phyloP scores from a whole-genome alignment of 2,329 filamentous ascomycete species.

The Colletotrichum sp. region DNA sequence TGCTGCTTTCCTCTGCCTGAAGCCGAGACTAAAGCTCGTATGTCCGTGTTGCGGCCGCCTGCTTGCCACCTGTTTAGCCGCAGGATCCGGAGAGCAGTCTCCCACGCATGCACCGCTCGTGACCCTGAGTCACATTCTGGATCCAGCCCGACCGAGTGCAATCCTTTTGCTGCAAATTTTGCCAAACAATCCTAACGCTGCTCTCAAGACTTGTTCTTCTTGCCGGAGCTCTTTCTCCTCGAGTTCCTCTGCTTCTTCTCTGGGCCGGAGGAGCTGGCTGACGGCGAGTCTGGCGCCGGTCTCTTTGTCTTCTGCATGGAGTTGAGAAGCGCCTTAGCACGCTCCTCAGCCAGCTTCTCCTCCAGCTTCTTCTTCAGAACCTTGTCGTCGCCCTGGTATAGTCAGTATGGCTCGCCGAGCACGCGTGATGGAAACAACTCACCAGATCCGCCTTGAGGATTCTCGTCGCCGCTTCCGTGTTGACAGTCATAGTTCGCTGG shows the following conservation, averaged over 20 bases:
- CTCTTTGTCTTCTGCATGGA: slow-evolving; percentile 49
- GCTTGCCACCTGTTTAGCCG: background rate
- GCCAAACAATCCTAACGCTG: background rate
- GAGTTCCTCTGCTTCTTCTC: slow-evolving; percentile 37
- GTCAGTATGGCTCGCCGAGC: background rate
- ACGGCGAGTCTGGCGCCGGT: slow-evolving; percentile 36
- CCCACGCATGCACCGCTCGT: background rate
- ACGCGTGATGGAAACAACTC: slow-evolving; percentile 30
- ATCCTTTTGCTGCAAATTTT: background rate
- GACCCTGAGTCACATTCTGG: background rate
- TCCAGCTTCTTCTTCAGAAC: slow-evolving; percentile 55
- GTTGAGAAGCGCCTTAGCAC: slow-evolving; percentile 56
- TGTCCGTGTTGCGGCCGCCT: background rate
- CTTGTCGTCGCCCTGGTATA: slow-evolving; percentile 53
- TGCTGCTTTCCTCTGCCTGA: background rate
- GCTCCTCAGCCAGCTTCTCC: slow-evolving; percentile 62
- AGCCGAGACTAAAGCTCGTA: background rate
- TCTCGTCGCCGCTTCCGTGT: slow-evolving; percentile 79
- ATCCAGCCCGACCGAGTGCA: background rate
- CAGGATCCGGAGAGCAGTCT: background rate
- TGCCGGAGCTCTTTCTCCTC: slow-evolving; percentile 27
- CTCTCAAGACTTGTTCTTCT: slow-evolving; percentile 4
- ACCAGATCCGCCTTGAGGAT: slow-evolving; percentile 85
- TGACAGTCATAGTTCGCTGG: slow-evolving; percentile 59
- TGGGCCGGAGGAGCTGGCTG: slow-evolving; percentile 27